A percentile compares a stretch with the other conserved stretches of the same genome.
Evolutionary conservation across 2,329 filamentous ascomycete species (phyloP).

Genomic region (Neonectria magnoliae): DNA sequence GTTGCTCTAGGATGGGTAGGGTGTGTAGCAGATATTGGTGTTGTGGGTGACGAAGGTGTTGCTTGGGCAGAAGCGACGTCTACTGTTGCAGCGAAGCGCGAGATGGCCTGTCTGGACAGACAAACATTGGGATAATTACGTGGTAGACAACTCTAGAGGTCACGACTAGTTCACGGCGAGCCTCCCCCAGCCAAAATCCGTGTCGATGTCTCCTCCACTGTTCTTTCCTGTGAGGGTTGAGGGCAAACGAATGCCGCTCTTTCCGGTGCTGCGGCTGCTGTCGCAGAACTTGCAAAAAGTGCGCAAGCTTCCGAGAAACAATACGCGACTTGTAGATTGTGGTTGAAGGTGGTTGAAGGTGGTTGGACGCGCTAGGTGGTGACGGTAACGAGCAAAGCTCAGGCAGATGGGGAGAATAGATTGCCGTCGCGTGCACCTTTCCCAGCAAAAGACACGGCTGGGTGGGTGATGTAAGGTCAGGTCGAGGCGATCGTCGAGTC

Average conservation of each 20-base stretch:
- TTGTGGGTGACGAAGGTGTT: constrained; percentile 25
- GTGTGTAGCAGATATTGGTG: constrained; percentile 10
- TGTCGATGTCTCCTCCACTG: constrained; percentile 38
- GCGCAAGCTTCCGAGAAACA: constrained; percentile 3
- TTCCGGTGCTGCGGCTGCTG: constrained; percentile 6
- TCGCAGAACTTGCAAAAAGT: constrained; percentile 16
- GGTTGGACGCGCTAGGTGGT: constrained; percentile 18
- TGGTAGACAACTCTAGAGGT: constrained; percentile 46
- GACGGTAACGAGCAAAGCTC: constrained; percentile 10
- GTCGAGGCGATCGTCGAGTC: not conserved
- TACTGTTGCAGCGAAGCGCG: constrained; percentile 45
- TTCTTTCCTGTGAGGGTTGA: constrained; percentile 32
- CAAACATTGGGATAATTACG: constrained; percentile 47
- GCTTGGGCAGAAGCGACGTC: constrained; percentile 34
- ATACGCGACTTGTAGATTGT: constrained; percentile 13
- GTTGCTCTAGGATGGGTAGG: constrained; percentile 21
- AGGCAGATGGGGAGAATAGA: constrained; percentile 19
- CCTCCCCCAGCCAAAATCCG: constrained; percentile 37
- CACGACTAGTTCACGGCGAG: constrained; percentile 48
- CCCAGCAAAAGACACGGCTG: constrained; percentile 1
- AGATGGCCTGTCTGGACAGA: constrained; percentile 39
- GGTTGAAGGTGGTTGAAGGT: not conserved
- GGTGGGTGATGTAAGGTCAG: constrained; percentile 6
- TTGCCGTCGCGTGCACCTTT: constrained; percentile 23
- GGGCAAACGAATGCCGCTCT: constrained; percentile 1